These are phyloP conservation scores for Capsella rubella DNA, from an alignment of 441 rosid genomes.

Conservation along the genomic window DNA sequence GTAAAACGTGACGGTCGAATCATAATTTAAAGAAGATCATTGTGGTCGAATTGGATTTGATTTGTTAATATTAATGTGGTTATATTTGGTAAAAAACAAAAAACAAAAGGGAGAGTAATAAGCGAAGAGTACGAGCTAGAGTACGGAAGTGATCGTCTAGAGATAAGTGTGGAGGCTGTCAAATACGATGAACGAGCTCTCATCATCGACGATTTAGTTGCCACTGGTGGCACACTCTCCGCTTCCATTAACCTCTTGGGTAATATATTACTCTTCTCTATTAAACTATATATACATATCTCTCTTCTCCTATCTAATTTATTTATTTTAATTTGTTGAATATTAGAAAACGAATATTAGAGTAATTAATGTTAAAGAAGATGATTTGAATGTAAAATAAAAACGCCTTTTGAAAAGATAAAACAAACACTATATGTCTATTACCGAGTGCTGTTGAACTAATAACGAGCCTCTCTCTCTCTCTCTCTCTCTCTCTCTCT, in stretches of 20 bases:
- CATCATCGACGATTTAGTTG: slow-evolving; percentile 80
- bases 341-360: not conserved
- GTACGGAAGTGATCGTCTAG: slow-evolving; percentile 81
- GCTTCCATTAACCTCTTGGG: slow-evolving; percentile 85
- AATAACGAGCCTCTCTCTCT: not conserved
- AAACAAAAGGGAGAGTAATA: slow-evolving; percentile 64
- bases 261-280: slow-evolving; percentile 28
- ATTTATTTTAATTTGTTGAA: too few relatives aligned
- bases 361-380: not conserved
- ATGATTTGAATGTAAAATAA: not conserved
- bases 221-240: slow-evolving; percentile 86
- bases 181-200: slow-evolving; percentile 65
- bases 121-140: slow-evolving; percentile 77
- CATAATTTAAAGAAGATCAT: not conserved
- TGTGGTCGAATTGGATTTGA: not conserved
- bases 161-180: slow-evolving; percentile 80
- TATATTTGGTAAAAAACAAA: not conserved
- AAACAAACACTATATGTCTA: not conserved
- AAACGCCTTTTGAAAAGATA: not conserved
- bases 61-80: not conserved
- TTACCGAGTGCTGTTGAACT: not conserved
- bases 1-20: not conserved
- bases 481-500: not conserved
- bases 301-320: too few relatives aligned
- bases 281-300: too few relatives aligned